A percentile compares a stretch with the other conserved stretches of the same genome.
These are phyloP conservation scores for Pholiota molesta DNA, from an alignment of 768 basidiomycete genomes.

Conservation along the genomic window DNA sequence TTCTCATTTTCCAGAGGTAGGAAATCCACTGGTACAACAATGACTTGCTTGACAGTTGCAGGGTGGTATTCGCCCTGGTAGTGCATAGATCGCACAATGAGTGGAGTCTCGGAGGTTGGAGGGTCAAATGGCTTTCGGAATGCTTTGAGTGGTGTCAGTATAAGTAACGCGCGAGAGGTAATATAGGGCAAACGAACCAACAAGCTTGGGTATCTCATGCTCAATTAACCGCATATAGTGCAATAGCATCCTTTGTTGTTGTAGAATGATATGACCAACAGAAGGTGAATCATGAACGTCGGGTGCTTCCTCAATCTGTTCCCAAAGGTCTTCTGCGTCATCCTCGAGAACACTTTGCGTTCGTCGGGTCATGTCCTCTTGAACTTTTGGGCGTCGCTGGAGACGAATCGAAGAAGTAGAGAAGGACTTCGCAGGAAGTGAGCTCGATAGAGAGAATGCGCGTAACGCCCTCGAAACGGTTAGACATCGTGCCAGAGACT, in stretches of 20 bases:
- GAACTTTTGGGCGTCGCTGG: slow-evolving; percentile 18
- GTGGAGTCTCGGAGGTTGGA: slow-evolving; percentile 57
- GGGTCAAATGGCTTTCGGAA: slow-evolving; percentile 82
- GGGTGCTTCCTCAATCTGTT: slow-evolving; percentile 46
- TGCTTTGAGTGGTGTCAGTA: slow-evolving; percentile 43
- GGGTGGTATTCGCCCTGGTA: slow-evolving; percentile 82
- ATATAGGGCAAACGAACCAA: slow-evolving; percentile 51
- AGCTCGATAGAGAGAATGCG: neutral
- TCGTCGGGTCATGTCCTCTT: slow-evolving; percentile 31
- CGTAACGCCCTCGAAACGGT: slow-evolving; percentile 17
- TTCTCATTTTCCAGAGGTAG: slow-evolving; percentile 66
- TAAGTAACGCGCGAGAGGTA: slow-evolving; percentile 3
- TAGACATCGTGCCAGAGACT: slow-evolving; percentile 20
- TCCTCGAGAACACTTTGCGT: slow-evolving; percentile 41
- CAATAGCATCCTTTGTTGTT: slow-evolving; percentile 72
- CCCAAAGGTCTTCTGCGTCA: slow-evolving; percentile 43
- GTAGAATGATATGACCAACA: slow-evolving; percentile 71
- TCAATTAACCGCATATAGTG: slow-evolving; percentile 86
- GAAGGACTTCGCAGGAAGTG: slow-evolving; percentile 10
- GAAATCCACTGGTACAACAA: slow-evolving; percentile 74
- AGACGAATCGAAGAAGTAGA: slow-evolving; percentile 19
- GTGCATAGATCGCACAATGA: slow-evolving; percentile 74
- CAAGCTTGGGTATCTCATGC: slow-evolving; percentile 85
- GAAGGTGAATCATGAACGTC: slow-evolving; percentile 68
- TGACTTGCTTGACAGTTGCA: slow-evolving; percentile 65